phyloP scores from a whole-genome alignment of 2,329 filamentous ascomycete genomes.

The Fonsecaea multimorphosa region DNA sequence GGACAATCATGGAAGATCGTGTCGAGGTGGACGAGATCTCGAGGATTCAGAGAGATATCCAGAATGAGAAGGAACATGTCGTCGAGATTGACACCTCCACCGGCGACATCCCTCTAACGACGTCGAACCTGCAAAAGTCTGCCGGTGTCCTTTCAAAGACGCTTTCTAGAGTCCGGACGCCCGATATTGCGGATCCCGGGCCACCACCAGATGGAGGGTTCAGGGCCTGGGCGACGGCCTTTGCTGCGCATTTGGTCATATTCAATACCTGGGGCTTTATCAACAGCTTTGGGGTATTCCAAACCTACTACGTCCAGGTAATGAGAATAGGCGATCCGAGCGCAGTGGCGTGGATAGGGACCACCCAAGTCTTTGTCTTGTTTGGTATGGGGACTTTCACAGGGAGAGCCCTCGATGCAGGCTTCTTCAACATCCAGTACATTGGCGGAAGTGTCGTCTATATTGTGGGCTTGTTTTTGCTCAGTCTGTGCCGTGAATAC shows the following conservation, averaged over 20 bases:
- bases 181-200: constrained; percentile 47
- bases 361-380: constrained; percentile 58
- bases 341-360: constrained; percentile 60
- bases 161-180: constrained; percentile 47
- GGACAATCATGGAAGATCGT: neutral
- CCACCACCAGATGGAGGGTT: constrained; percentile 59
- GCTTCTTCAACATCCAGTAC: constrained; percentile 55
- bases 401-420: constrained; percentile 59
- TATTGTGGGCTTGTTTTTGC: constrained; percentile 58
- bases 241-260: constrained; percentile 59
- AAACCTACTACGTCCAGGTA: constrained; percentile 57
- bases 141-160: constrained; percentile 39
- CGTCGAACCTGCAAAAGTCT: constrained; percentile 3
- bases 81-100: neutral
- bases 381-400: constrained; percentile 59
- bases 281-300: constrained; percentile 62
- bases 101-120: neutral
- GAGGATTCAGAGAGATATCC: neutral
- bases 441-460: constrained; percentile 53
- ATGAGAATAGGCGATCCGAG: constrained; percentile 51
- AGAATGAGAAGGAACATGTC: neutral
- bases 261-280: constrained; percentile 64
- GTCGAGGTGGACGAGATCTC: neutral
- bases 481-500: constrained; percentile 54
- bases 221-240: constrained; percentile 61